Conservation (phyloP, 2,329 filamentous ascomycete species). For the Colletotrichum sojae region DNA sequence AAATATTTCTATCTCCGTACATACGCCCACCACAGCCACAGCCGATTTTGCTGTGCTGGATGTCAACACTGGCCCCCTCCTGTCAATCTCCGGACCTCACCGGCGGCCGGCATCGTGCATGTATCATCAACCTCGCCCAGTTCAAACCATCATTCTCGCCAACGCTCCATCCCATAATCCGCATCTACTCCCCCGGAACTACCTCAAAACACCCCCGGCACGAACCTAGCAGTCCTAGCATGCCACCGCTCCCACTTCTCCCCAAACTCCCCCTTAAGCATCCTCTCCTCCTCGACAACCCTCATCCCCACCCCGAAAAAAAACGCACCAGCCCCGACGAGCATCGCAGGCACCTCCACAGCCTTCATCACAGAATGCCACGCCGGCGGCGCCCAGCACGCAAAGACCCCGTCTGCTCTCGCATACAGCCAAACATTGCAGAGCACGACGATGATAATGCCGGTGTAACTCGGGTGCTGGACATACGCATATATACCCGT, state of each 20-base stretch:
- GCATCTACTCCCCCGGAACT: background rate
- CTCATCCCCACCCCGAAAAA: conserved; percentile 50
- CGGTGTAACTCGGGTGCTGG: conserved; percentile 68
- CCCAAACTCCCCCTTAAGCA: conserved; percentile 64
- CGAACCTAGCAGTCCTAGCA: conserved; percentile 60
- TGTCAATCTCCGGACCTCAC: no score
- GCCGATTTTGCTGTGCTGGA: background rate
- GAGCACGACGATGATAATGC: conserved; percentile 52
- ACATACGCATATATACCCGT: conserved; percentile 63
- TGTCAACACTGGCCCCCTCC: no score
- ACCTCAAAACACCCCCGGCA: conserved; percentile 59
- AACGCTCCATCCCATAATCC: no score
- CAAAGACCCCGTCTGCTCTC: conserved; percentile 54
- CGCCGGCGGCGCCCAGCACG: conserved; percentile 54
- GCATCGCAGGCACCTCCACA: conserved; percentile 5
- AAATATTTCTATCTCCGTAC: no score
- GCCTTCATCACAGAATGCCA: conserved; percentile 33
- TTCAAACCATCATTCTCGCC: no score
- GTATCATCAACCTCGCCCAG: no score
- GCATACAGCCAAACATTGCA: conserved; percentile 51
- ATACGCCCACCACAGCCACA: background rate
- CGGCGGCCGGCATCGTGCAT: no score
- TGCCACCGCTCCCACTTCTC: conserved; percentile 65
- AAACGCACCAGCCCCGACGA: conserved; percentile 33
- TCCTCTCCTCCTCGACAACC: conserved; percentile 64